Base-by-base conservation (phyloP, 2,329 filamentous ascomycete genomes). In the Fusarium sp. region DNA sequence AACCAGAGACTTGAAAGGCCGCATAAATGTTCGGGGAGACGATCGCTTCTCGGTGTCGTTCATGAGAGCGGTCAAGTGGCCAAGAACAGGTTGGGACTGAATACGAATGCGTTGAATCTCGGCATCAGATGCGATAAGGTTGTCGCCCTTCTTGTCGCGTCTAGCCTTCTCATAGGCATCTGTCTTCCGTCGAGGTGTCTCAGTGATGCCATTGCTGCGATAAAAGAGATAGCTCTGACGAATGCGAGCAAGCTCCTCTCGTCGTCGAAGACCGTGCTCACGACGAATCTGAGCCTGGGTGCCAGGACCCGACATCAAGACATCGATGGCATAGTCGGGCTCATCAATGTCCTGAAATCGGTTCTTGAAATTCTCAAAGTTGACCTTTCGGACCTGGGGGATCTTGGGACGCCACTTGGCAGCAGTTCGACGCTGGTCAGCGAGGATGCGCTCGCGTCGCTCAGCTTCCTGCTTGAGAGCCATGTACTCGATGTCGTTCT, bases 291-390 rank as follows among this genome's bases (percentile, higher is more conserved):
- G 79, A 6, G 69, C 75, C 42, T 79, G 76, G 7, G 80, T 69
- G 6, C 77, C 74, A 4, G 77, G 58, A 0, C 78, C 78, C 8
- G 68, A 74, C 72, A 81, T 75, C 7, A 83, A 75, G 17, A 81
- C 81, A 3, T 83, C 81, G 20, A 83, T 75, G 34, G 79, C 79
- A 57, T 81, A 79, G n/a, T 79, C 75, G 24, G 73, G 77, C 61
- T 81, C 74, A 2, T 79, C 74, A 14, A 78, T 45, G 13, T 73
- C 74, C 14, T 79, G 72, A 63, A 79, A 81, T 53, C 79, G 75
- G 63, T 83, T 83, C 71, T 83, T 83, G 74, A 82, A 83, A 68
- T 79, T 77, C 65, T 82, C 80, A 56, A 82, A 83, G 71, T 81
- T 80, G 55, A 81, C 77, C 62, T 77, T 80, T 49, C 80, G 76